Evolutionary conservation across 768 basidiomycete genomes (phyloP).

Genomic region (Gymnopilus junonius): DNA sequence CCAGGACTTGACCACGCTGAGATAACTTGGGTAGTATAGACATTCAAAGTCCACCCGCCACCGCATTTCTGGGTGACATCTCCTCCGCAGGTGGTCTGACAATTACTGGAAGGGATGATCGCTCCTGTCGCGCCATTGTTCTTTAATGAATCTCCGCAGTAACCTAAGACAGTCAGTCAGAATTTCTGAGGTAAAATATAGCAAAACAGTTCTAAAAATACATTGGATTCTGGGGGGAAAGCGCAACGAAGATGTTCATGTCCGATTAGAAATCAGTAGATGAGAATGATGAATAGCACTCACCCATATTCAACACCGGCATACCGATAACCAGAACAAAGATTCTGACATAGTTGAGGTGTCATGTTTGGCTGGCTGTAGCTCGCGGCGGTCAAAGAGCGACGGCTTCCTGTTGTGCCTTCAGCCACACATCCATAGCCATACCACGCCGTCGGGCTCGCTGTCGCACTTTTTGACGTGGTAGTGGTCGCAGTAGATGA

Average conservation of each 20-base stretch:
- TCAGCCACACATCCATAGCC: slow-evolving; percentile 27
- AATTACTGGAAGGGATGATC: slow-evolving; percentile 23
- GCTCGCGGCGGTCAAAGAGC: slow-evolving; percentile 33
- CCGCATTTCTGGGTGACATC: slow-evolving; percentile 36
- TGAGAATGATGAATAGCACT: slow-evolving; percentile 1
- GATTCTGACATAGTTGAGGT: slow-evolving; percentile 31
- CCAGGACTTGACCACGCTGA: slow-evolving; percentile 34
- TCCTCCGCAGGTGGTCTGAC: slow-evolving; percentile 25
- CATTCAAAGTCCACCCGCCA: slow-evolving; percentile 35
- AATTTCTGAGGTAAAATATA: not conserved
- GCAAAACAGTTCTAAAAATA: not conserved
- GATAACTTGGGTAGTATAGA: slow-evolving; percentile 27
- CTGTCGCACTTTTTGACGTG: slow-evolving; percentile 13
- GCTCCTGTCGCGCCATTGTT: slow-evolving; percentile 36
- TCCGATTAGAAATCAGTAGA: not conserved
- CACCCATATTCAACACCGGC: slow-evolving; percentile 39
- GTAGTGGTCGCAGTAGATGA: slow-evolving; percentile 3
- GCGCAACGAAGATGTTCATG: not conserved
- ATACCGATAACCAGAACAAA: slow-evolving; percentile 35
- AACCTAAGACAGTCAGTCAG: slow-evolving; percentile 6
- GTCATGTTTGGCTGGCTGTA: slow-evolving; percentile 34
- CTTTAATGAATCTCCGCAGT: slow-evolving; percentile 25
- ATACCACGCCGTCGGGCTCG: slow-evolving; percentile 19
- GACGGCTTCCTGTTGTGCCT: slow-evolving; percentile 36
- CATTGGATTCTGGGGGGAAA: slow-evolving; percentile 9